phyloP scores from a whole-genome alignment of 495 filamentous ascomycete genomes.

The Trichoderma gamsii region DNA sequence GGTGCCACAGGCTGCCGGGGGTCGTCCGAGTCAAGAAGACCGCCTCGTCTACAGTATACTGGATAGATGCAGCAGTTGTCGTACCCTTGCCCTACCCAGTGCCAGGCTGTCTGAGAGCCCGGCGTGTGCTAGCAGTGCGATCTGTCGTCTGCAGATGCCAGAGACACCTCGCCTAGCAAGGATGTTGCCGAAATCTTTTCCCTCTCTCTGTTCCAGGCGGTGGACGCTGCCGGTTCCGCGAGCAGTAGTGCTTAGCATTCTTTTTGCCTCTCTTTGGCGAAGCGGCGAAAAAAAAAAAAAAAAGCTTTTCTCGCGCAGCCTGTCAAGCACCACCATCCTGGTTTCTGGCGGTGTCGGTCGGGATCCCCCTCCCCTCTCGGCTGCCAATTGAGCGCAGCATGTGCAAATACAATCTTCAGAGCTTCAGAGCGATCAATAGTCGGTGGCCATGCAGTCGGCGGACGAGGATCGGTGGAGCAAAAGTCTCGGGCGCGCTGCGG shows the following conservation, averaged over 20 bases:
- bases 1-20: constrained; percentile 6
- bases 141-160: constrained; percentile 11
- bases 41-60: neutral
- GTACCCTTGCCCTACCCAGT: neutral
- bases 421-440: neutral
- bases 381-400: constrained; percentile 6
- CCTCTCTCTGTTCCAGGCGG: neutral
- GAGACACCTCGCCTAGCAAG: neutral
- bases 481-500: too few relatives aligned
- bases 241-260: neutral
- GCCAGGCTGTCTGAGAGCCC: neutral
- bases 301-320: neutral
- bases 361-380: neutral
- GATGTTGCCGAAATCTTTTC: constrained; percentile 8
- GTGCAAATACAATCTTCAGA: neutral
- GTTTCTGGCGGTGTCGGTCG: constrained; percentile 2
- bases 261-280: neutral
- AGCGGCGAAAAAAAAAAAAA: constrained; percentile 3
- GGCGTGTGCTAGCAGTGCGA: neutral
- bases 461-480: neutral
- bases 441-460: constrained; percentile 3
- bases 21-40: constrained; percentile 10
- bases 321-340: constrained; percentile 2
- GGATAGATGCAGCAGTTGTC: neutral
- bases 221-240: constrained; percentile 12